Evolutionary conservation across 2,329 filamentous ascomycete species (phyloP), one percentile per base, ranked within the genome.

Genomic region (Orbilia quercus): DNA sequence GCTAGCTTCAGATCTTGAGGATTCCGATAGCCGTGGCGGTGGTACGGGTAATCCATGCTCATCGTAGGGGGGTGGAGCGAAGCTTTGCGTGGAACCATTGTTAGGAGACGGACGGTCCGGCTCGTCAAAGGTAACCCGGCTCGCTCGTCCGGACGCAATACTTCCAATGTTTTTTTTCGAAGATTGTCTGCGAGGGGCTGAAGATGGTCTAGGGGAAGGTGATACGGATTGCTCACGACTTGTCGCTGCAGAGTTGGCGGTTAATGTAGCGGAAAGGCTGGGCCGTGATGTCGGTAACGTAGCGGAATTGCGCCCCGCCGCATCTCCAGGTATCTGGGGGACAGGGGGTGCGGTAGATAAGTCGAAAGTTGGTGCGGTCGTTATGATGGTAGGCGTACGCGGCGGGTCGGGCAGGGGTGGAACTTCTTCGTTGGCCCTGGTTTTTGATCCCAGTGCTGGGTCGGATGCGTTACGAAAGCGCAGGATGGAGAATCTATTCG

Each of bases 1-100:
- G 81, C 91, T 96, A 47, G 87, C 90, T 80, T 97, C 93, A 25
- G 94, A 97, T 76, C 91, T 87, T 1, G 92, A 96, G 1, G 94
- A 97, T 78, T 97, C 94, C 3, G 91, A 95, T 25, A 90, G 82
- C 42, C 91, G 84, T 75, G 86, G 85, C 28, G 87, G 82, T 9
- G 89, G 87, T 18, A 90, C 83, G 6, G 88, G 87, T 70, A 91
- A 82, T 1, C 87, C 84, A 12, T 90, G 87, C 74, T 89, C 87
- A 48, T 85, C 84, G 67, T 89, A 89, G 25, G 86, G 84, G 63
- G 87, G 84, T 76, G 87, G 85, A 23, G 82, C 75, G 75, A 79
- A 80, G 76, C 78, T 79, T 76, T 77, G 79, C 18, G 79, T 80
- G 42, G 80, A 79, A 25, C 82, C 80, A n/a, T 83, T 83, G 11